Percentiles rank a stretch among this genome's conserved stretches.
Evolutionary conservation across 2,329 filamentous ascomycete genomes (phyloP).

Genomic region (Venturiaceae sp.): DNA sequence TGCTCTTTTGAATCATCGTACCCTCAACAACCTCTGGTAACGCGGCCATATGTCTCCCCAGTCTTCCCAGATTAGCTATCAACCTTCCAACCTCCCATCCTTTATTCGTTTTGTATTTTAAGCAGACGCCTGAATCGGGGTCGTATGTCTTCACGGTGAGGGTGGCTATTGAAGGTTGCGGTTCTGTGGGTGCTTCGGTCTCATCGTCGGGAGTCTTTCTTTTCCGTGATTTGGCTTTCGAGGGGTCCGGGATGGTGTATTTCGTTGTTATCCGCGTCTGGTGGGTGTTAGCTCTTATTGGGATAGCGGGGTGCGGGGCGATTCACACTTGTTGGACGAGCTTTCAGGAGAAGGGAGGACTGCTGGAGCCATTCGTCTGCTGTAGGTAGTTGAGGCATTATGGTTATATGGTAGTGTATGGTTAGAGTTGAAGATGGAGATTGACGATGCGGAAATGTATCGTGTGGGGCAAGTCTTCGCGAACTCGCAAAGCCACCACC

Average conservation of each 20-base stretch:
- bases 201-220: conserved; percentile 16
- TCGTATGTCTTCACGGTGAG: conserved; percentile 88
- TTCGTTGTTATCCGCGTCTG: conserved; percentile 88
- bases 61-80: conserved; percentile 62
- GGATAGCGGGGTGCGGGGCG: conserved; percentile 5
- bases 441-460: background rate
- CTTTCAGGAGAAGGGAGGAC: conserved; percentile 75
- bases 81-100: conserved; percentile 81
- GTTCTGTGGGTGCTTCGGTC: conserved; percentile 20
- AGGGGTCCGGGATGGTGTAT: conserved; percentile 60
- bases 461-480: background rate
- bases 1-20: conserved; percentile 7
- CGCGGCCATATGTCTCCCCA: conserved; percentile 56
- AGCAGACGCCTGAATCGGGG: conserved; percentile 64
- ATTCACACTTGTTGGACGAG: conserved; percentile 72
- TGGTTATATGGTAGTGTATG: background rate
- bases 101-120: conserved; percentile 90
- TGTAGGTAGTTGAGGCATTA: conserved; percentile 71
- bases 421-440: background rate
- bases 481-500: background rate
- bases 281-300: conserved; percentile 7
- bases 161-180: conserved; percentile 51
- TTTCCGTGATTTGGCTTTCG: conserved; percentile 19
- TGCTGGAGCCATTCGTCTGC: conserved; percentile 89
- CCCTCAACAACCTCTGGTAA: conserved; percentile 33